phyloP scores from a whole-genome alignment of 257 asterid species.

The Lycium ferocissimum region DNA sequence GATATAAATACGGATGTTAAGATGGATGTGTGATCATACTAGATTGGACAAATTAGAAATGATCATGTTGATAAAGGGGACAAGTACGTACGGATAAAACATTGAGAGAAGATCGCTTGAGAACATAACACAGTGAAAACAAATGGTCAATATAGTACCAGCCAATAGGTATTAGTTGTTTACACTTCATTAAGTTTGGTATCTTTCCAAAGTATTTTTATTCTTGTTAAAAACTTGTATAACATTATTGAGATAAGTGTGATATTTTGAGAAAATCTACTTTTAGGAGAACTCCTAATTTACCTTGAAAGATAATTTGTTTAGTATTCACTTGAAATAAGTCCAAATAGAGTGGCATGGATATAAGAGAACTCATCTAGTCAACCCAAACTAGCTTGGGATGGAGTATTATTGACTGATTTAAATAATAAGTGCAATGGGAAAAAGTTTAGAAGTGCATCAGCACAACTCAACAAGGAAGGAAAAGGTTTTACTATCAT shows the following conservation, averaged over 20 bases:
- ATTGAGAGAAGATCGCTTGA: not conserved
- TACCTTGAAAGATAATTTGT: not conserved
- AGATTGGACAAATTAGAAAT: not conserved
- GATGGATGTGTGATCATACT: not conserved
- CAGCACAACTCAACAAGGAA: not conserved
- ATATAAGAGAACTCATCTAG: not conserved
- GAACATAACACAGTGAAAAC: not conserved
- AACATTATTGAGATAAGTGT: not conserved
- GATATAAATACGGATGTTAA: not conserved
- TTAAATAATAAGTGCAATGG: not conserved
- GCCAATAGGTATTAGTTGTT: not conserved
- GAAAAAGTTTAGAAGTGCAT: not conserved
- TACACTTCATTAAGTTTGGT: not conserved
- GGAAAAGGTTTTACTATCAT: not conserved
- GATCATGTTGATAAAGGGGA: not conserved
- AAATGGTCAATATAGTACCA: slow-evolving; percentile 7
- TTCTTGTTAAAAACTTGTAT: not conserved
- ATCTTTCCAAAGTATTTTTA: not conserved
- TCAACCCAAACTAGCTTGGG: slow-evolving; percentile 4
- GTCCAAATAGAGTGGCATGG: not conserved
- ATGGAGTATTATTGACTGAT: not conserved
- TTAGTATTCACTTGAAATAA: not conserved
- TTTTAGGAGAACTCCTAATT: not conserved
- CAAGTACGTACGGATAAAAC: not conserved
- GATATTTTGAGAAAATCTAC: slow-evolving; percentile 9